These are phyloP conservation scores for Phoenix dactylifera DNA, from an alignment of 176 grass and related monocot species.

Conservation along the genomic window DNA sequence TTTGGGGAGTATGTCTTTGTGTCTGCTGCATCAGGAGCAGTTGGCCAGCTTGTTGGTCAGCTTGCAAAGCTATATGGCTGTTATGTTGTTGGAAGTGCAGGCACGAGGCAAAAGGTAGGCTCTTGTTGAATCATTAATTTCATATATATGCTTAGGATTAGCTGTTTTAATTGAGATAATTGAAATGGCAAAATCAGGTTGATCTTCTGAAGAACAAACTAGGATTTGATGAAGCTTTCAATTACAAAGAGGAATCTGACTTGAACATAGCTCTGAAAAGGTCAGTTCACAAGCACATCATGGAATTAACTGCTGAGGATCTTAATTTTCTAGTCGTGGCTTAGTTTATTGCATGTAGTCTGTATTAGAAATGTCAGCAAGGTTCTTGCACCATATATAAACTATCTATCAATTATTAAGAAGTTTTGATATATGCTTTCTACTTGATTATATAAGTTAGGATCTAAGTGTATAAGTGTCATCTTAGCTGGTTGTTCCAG, in stretches of 20 bases:
- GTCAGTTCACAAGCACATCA: constrained; percentile 5
- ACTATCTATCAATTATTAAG: too few relatives aligned
- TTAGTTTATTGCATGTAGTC: too few relatives aligned
- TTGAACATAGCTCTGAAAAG: constrained; percentile 53
- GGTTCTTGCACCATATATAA: too few relatives aligned
- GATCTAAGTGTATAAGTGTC: too few relatives aligned
- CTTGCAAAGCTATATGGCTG: constrained; percentile 89
- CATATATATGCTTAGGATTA: too few relatives aligned
- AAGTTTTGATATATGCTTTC: too few relatives aligned
- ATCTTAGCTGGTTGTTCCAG: too few relatives aligned
- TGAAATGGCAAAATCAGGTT: constrained; percentile 44
- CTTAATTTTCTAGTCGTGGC: too few relatives aligned
- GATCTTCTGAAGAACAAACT: constrained; percentile 71
- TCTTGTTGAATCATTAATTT: too few relatives aligned
- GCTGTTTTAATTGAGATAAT: not conserved
- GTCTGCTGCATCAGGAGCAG: constrained; percentile 83
- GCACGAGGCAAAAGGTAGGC: constrained; percentile 41
- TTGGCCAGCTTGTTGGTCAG: constrained; percentile 86
- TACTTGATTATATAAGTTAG: too few relatives aligned
- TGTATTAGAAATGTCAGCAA: too few relatives aligned
- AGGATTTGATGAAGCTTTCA: constrained; percentile 76
- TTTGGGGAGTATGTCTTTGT: constrained; percentile 79
- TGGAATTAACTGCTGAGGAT: too few relatives aligned
- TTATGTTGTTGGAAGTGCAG: constrained; percentile 80
- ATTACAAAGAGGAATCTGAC: constrained; percentile 87